Conservation (phyloP, 495 filamentous ascomycete species). For the Sphaerosporella brunnea region DNA sequence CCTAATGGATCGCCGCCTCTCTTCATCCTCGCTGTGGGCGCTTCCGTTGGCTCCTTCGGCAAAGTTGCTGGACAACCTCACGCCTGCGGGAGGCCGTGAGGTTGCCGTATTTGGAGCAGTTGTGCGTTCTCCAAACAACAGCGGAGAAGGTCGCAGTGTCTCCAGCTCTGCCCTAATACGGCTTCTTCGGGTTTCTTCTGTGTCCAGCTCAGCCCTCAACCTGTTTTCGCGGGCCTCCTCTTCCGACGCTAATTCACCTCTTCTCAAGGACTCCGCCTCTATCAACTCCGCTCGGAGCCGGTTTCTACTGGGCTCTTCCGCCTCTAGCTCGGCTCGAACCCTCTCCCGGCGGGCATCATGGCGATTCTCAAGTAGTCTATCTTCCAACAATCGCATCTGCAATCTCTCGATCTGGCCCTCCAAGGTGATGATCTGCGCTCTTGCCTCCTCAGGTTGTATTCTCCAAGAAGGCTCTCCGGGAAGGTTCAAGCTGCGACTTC, state of each 20-base stretch:
- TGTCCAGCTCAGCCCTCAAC: background rate
- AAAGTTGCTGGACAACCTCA: background rate
- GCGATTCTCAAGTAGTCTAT: slow-evolving; percentile 2
- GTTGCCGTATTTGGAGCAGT: background rate
- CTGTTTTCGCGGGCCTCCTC: background rate
- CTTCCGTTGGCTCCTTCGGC: background rate
- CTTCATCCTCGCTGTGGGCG: background rate
- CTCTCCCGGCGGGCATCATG: background rate
- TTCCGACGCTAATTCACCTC: too few species aligned
- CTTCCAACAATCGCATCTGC: slow-evolving; percentile 13
- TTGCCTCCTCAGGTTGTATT: slow-evolving; percentile 8
- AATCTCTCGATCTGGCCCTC: slow-evolving; percentile 16
- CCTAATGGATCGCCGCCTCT: background rate
- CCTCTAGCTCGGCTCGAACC: background rate
- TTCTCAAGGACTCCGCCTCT: too few species aligned
- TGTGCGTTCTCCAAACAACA: background rate
- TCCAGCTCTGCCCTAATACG: too few species aligned
- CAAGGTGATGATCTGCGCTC: slow-evolving; percentile 16
- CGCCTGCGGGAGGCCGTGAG: background rate
- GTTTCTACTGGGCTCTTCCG: background rate
- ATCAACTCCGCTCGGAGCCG: too few species aligned
- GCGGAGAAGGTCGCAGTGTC: background rate
- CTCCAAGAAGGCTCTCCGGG: background rate
- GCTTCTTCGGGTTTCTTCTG: background rate
- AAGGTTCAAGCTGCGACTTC: background rate